Evolutionary conservation across 441 rosid genomes (phyloP).

Genomic region (Bruguiera hainesii): DNA sequence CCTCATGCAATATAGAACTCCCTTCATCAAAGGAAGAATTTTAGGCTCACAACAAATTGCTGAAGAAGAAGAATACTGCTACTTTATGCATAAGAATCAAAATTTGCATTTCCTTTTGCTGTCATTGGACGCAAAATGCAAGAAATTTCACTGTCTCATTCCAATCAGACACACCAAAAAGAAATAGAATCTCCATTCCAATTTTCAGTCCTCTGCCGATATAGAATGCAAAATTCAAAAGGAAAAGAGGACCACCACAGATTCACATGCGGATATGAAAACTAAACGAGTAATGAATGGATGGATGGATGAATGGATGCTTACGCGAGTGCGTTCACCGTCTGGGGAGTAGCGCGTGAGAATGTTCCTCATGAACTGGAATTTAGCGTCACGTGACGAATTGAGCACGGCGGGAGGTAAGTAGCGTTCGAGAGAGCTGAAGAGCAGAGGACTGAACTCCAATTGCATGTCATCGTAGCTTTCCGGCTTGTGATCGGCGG

Average conservation of each 20-base stretch:
- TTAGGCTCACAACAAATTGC: no score
- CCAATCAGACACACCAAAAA: no score
- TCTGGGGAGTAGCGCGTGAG: conserved; percentile 61
- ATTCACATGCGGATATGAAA: not conserved
- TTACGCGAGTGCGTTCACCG: conserved; percentile 71
- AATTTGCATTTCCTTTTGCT: no score
- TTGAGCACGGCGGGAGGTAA: conserved; percentile 57
- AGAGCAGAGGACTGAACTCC: conserved; percentile 46
- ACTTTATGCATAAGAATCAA: no score
- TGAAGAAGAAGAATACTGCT: no score
- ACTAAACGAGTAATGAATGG: not conserved
- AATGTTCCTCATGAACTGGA: conserved; percentile 68
- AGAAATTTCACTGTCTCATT: no score
- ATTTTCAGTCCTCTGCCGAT: no score
- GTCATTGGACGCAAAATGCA: no score
- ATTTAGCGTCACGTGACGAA: conserved; percentile 47
- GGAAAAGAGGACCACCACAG: not conserved
- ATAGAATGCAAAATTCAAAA: not conserved
- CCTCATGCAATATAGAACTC: no score
- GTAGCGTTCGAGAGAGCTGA: conserved; percentile 60
- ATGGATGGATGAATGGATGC: not conserved
- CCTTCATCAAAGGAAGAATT: no score
- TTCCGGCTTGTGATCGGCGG: conserved; percentile 66
- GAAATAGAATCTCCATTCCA: no score
- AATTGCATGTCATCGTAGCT: conserved; percentile 63